phyloP scores from a whole-genome alignment of 202 grass and related monocot species.

The Carex sylvatica region DNA sequence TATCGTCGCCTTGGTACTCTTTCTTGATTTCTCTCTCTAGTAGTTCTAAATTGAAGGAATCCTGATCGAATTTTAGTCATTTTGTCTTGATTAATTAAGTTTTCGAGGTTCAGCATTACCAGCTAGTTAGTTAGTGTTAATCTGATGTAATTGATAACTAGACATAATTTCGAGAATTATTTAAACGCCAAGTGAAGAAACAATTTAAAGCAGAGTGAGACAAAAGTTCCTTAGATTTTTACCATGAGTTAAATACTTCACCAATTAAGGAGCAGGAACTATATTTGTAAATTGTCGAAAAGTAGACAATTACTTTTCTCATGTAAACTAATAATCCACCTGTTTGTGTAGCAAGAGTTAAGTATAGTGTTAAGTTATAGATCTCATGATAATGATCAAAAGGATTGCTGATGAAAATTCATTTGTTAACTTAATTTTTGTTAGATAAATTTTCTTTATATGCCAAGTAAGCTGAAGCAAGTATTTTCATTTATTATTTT shows the following conservation, averaged over 20 bases:
- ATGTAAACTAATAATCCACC: too few relatives aligned
- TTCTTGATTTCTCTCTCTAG: not conserved
- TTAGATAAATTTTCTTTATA: not conserved
- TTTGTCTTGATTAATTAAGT: not conserved
- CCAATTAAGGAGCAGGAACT: too few relatives aligned
- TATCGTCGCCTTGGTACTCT: conserved; percentile 31
- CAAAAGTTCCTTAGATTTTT: not conserved
- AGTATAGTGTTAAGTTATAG: not conserved
- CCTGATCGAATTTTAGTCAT: not conserved
- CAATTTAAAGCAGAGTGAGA: not conserved
- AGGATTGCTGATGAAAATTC: not conserved
- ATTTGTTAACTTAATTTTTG: not conserved
- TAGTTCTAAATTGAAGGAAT: not conserved
- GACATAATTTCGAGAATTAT: not conserved
- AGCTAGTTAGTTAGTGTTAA: not conserved
- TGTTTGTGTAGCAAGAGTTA: too few relatives aligned
- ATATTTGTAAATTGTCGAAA: too few relatives aligned
- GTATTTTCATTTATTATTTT: not conserved
- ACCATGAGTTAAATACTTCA: too few relatives aligned
- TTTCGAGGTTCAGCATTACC: not conserved
- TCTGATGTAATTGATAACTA: not conserved
- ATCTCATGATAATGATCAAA: not conserved
- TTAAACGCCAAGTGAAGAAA: not conserved
- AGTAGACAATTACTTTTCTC: too few relatives aligned
- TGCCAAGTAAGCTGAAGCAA: not conserved